phyloP scores from a whole-genome alignment of 78 protist species.

The Cavenderia fasciculata region DNA sequence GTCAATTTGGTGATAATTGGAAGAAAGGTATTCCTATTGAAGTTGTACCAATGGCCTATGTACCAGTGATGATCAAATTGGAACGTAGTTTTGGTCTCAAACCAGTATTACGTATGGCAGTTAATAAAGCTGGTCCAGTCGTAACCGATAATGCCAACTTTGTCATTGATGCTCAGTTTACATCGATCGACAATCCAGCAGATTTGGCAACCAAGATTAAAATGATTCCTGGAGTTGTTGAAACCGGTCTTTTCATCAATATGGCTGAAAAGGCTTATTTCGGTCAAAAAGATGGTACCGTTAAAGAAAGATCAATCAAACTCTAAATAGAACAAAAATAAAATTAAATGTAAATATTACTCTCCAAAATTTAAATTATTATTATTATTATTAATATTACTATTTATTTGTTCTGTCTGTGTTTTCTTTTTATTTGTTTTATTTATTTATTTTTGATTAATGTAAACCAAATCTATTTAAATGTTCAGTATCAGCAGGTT shows the following conservation, averaged over 20 bases:
- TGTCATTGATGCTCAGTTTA: slow-evolving; percentile 83
- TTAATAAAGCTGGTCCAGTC: slow-evolving; percentile 90
- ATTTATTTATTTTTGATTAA: too few relatives aligned
- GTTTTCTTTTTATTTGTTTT: too few relatives aligned
- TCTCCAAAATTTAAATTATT: too few relatives aligned
- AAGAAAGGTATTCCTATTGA: slow-evolving; percentile 90
- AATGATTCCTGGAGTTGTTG: slow-evolving; percentile 90
- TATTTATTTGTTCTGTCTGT: neutral
- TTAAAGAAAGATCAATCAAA: slow-evolving; percentile 17
- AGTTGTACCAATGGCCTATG: slow-evolving; percentile 84
- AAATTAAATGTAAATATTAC: neutral
- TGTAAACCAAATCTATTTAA: too few relatives aligned
- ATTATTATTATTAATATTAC: neutral
- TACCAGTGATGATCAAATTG: slow-evolving; percentile 44
- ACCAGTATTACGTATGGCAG: slow-evolving; percentile 79
- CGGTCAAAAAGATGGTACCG: slow-evolving; percentile 84
- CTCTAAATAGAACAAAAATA: neutral
- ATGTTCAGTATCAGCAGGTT: too few relatives aligned
- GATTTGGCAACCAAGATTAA: slow-evolving; percentile 2
- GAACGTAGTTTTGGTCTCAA: neutral
- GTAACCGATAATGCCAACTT: slow-evolving; percentile 91
- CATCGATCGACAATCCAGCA: slow-evolving; percentile 49
- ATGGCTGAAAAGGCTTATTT: slow-evolving; percentile 81
- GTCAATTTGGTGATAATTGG: slow-evolving; percentile 82
- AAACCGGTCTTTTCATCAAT: slow-evolving; percentile 81